These are phyloP conservation scores for Clarireedia paspali DNA, from an alignment of 2,329 filamentous ascomycete species.

Conservation along the genomic window DNA sequence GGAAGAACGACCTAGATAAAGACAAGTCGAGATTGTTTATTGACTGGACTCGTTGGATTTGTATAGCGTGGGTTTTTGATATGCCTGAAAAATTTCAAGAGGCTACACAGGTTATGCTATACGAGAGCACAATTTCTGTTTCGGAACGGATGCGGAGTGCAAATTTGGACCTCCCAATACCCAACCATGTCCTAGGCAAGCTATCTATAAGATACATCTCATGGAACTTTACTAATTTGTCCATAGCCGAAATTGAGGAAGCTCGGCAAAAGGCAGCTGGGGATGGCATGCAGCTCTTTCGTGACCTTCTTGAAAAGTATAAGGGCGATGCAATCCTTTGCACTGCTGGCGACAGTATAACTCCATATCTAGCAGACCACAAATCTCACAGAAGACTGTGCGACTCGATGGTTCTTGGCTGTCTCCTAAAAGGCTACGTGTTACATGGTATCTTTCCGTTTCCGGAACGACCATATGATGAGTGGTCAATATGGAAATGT, in stretches of 20 bases:
- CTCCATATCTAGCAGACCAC: background rate
- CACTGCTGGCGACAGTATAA: background rate
- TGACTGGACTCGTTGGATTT: no score
- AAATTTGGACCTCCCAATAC: background rate
- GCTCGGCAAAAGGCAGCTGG: background rate
- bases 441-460: background rate
- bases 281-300: background rate
- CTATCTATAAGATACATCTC: background rate
- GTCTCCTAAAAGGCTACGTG: background rate
- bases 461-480: background rate
- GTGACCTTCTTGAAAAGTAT: background rate
- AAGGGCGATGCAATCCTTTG: background rate
- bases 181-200: background rate
- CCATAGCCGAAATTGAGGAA: background rate
- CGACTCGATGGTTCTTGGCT: slow-evolving; percentile 1
- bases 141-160: background rate
- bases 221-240: background rate
- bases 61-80: background rate
- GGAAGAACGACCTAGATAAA: no score
- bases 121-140: background rate
- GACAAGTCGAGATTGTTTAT: no score
- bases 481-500: no score
- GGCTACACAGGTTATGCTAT: background rate
- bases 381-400: background rate
- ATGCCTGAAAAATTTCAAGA: background rate